A percentile compares a stretch with the other conserved stretches of the same genome.
These are phyloP conservation scores for Linum usitatissimum DNA, from an alignment of 345 rosid species.

Conservation along the genomic window DNA sequence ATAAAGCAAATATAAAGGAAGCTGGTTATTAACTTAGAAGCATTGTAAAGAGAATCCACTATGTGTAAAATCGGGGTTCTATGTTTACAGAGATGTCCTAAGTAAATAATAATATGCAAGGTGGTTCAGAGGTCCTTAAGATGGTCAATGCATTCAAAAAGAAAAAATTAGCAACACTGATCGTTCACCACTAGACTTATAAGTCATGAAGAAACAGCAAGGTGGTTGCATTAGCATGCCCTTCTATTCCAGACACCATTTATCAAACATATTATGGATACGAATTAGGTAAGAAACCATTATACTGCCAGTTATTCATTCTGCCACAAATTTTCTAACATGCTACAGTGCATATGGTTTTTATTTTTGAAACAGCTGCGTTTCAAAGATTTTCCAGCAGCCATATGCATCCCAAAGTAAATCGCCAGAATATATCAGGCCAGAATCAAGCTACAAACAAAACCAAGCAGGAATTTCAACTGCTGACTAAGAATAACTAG, in stretches of 20 bases:
- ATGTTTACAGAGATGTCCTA: neutral
- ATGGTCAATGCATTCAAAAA: neutral
- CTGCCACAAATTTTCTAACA: neutral
- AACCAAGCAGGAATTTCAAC: neutral
- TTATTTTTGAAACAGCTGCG: neutral
- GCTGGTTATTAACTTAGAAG: neutral
- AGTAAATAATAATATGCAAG: neutral
- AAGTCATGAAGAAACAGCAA: neutral
- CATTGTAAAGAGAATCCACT: neutral
- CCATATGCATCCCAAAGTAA: neutral
- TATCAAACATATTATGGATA: no score
- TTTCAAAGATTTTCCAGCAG: no score
- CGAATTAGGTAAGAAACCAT: no score
- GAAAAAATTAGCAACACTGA: neutral
- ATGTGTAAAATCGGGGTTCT: neutral
- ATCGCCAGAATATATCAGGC: neutral
- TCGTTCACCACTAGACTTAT: neutral
- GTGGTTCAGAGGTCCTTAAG: neutral
- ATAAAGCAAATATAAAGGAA: neutral
- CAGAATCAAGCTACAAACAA: neutral
- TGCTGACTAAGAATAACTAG: neutral
- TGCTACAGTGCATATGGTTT: neutral
- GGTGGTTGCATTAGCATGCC: neutral
- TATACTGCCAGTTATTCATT: no score
- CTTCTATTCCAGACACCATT: neutral